phyloP scores from a whole-genome alignment of 2,329 filamentous ascomycete genomes.

The Spiromastix sp. region DNA sequence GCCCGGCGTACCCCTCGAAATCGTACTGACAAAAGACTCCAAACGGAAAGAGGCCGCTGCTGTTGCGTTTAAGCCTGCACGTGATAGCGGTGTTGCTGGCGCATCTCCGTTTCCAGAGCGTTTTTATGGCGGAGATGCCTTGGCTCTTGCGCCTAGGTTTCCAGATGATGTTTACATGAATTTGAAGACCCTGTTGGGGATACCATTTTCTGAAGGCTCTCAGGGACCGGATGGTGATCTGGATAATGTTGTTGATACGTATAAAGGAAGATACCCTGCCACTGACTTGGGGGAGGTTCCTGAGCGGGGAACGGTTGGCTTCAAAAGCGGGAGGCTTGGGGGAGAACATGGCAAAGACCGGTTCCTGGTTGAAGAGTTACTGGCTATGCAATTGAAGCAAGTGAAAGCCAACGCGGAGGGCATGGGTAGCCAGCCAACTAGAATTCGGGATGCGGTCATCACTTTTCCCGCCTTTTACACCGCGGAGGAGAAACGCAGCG shows the following conservation, averaged over 20 bases:
- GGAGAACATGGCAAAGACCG: conserved; percentile 52
- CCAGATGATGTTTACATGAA: conserved; percentile 92
- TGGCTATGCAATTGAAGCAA: conserved; percentile 94
- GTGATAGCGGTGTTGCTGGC: conserved; percentile 49
- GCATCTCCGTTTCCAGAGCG: conserved; percentile 93
- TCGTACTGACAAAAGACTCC: conserved; percentile 95
- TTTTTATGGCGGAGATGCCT: conserved; percentile 82
- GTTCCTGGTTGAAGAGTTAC: conserved; percentile 77
- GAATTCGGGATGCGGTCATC: conserved; percentile 72
- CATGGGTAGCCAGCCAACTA: conserved; percentile 63
- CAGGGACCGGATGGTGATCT: conserved; percentile 28
- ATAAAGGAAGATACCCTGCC: conserved; percentile 66
- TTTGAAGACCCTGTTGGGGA: conserved; percentile 79
- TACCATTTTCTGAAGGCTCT: conserved; percentile 43
- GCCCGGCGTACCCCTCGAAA: conserved; percentile 92
- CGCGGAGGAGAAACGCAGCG: conserved; percentile 74
- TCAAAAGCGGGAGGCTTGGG: conserved; percentile 63
- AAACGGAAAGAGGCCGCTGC: conserved; percentile 89
- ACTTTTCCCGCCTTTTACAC: conserved; percentile 89
- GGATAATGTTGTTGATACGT: conserved; percentile 52
- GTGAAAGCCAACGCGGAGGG: conserved; percentile 79
- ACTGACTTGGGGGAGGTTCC: conserved; percentile 52
- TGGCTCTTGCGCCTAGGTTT: conserved; percentile 77
- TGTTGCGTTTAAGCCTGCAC: conserved; percentile 84
- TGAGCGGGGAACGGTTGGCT: conserved; percentile 59